Evolutionary conservation across 345 rosid species (phyloP), one percentile per base, ranked within the genome.

Genomic region (Gossypium turneri): DNA sequence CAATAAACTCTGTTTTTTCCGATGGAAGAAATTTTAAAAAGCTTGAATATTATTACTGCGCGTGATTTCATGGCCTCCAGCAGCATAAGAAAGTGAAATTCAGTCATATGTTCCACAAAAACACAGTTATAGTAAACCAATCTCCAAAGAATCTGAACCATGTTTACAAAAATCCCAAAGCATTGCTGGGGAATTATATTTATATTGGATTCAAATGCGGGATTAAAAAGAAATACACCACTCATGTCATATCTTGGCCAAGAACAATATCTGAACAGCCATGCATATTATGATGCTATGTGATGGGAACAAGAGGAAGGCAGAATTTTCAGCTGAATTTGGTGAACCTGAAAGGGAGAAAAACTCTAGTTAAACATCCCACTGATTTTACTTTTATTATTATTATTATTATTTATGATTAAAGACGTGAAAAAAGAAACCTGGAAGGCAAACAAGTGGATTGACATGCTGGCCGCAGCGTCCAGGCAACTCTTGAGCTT

Each of bases 401-500:
- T 22, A 22, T 22, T 22, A 22, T 22, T 22, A 22, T 29, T 29
- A 0, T 29, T 29, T 3, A 34, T 34, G 38, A 34, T 34, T 0
- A 34, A 34, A 34, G 7, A 34, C 7, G 41, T 5, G 41, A 34
- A 34, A 34, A 34, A 5, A 34, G 1, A 57, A 9, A 82, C 90
- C 75, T 44, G 74, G 75, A 20, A 89, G 76, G 85, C 95, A 92
- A 34, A 73, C 76, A 9, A 92, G 59, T 4, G 93, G 97, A 53
- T 89, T 92, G 63, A 92, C 85, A 53, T 77, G 91, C 48, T 82
- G 85, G 3, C 95, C 97, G 73, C 95, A 90, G 62, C 88, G 79
- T 19, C 84, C 91, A 9, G 92, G 97, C 76, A 92, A 59, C 71
- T 87, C 80, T 63, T 92, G 92, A 64, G 97, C 95, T 80, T 84